Base-by-base conservation (phyloP, 2,329 filamentous ascomycete genomes). In the Nannizzia gypsea region DNA sequence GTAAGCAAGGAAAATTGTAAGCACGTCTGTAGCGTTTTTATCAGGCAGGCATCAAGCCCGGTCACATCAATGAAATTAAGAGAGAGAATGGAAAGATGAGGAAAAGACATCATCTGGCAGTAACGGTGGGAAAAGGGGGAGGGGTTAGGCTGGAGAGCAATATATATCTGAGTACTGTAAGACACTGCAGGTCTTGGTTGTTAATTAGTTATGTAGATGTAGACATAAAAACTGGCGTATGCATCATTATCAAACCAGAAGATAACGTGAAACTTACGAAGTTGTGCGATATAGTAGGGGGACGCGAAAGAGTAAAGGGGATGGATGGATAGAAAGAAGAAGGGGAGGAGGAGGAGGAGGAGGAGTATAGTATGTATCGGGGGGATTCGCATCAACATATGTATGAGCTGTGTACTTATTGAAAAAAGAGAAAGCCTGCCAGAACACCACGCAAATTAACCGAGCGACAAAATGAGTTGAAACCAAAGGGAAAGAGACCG, bases 181-280 rank as follows among this genome's bases (percentile, higher is more conserved):
- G 48, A 15, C 22, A 31, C 48, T 24, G 48, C 48, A 52, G 48
- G 26, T 13, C 48, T 52, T 52, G 48, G 3, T 52, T 13, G 22
- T 26, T 31, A 52, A 31, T 52, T 52, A 52, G 48, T 15, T n/a
- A 13, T 52, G 6, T 52, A 31, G 11, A 15, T 28, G 26, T 28
- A 13, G 22, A 52, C 48, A 52, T 52, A 31, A 52, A 52, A 52
- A 28, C 48, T 22, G 28, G 48, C 48, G n/a, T 52, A 28, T 52
- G 48, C 48, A 52, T 52, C 48, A 52, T 52, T 52, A 52, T 31
- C 48, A 31, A 31, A n/a, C 48, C 48, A 52, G 42, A 52, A 52
- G 48, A 31, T n/a, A 52, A 31, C 22, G 26, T 6, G 15, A 52
- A 13, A 52, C 2, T 13, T 52, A 52, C 15, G 48, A 24, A n/a